Conservation (phyloP, 2,329 filamentous ascomycete genomes). For the Sporothrix pallida region DNA sequence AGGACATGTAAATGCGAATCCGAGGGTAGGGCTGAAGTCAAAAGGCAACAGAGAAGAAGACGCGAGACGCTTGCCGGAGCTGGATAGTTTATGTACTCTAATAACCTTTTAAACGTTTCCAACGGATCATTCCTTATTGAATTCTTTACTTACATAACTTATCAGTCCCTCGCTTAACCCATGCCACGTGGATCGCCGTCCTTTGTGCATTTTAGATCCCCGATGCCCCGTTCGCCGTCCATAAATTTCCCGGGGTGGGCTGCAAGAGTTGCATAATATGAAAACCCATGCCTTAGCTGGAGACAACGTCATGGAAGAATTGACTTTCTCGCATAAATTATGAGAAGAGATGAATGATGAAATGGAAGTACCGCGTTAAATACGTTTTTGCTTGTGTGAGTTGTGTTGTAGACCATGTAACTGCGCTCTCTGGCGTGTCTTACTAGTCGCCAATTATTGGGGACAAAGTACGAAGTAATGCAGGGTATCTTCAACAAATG, state of each 20-base stretch:
- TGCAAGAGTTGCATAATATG: background rate
- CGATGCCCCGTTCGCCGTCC: constrained; percentile 30
- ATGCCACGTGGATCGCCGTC: background rate
- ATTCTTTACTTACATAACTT: background rate
- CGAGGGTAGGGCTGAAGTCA: background rate
- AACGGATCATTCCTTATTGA: background rate
- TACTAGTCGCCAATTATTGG: too few species aligned
- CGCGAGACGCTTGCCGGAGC: background rate
- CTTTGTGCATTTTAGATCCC: constrained; percentile 22
- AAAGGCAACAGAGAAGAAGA: background rate
- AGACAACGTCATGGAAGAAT: too few species aligned
- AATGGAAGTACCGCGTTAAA: too few species aligned
- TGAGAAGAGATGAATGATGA: too few species aligned
- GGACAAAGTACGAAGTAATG: too few species aligned
- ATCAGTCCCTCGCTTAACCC: background rate
- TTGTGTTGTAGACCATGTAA: too few species aligned
- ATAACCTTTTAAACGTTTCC: background rate
- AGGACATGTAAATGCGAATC: background rate
- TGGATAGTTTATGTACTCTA: background rate
- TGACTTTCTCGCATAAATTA: too few species aligned
- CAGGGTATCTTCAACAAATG: too few species aligned
- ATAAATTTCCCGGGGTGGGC: background rate
- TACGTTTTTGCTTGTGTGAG: too few species aligned
- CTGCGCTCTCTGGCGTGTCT: too few species aligned
- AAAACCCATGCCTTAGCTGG: too few species aligned